These are phyloP conservation scores for Calocybe cyanea DNA, from an alignment of 768 basidiomycete genomes.

Conservation along the genomic window DNA sequence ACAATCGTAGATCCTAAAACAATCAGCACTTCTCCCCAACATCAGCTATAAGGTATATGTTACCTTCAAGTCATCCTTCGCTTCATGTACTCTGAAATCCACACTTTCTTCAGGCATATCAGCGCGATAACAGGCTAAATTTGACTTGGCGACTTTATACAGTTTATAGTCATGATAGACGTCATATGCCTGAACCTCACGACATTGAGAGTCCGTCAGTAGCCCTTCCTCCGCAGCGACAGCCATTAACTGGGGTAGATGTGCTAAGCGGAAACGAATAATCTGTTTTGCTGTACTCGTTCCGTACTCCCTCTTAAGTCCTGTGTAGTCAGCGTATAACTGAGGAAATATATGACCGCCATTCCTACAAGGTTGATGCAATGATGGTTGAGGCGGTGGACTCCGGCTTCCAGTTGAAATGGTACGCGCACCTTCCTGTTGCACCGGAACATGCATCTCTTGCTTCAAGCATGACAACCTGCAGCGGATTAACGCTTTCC, in stretches of 20 bases:
- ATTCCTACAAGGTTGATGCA: constrained; percentile 38
- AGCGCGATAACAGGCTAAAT: constrained; percentile 38
- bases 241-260: constrained; percentile 43
- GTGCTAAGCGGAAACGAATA: constrained; percentile 59
- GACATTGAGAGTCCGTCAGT: constrained; percentile 49
- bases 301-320: constrained; percentile 45
- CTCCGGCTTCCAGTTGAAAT: background rate
- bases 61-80: constrained; percentile 26
- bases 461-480: constrained; percentile 78
- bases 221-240: constrained; percentile 54
- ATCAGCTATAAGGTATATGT: background rate
- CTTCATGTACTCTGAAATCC: constrained; percentile 29
- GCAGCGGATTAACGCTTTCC: constrained; percentile 25
- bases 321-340: constrained; percentile 54
- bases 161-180: constrained; percentile 42
- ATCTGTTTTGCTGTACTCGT: constrained; percentile 43
- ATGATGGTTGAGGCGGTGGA: background rate
- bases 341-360: constrained; percentile 66
- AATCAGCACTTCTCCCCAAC: background rate
- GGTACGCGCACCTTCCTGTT: constrained; percentile 55
- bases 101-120: constrained; percentile 51
- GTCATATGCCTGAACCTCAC: constrained; percentile 56
- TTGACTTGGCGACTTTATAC: constrained; percentile 40
- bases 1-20: constrained; percentile 48
- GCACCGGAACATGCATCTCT: constrained; percentile 73